A percentile compares a stretch with the other conserved stretches of the same genome.
phyloP scores from a whole-genome alignment of 441 rosid genomes.

The Erysimum pusillum region DNA sequence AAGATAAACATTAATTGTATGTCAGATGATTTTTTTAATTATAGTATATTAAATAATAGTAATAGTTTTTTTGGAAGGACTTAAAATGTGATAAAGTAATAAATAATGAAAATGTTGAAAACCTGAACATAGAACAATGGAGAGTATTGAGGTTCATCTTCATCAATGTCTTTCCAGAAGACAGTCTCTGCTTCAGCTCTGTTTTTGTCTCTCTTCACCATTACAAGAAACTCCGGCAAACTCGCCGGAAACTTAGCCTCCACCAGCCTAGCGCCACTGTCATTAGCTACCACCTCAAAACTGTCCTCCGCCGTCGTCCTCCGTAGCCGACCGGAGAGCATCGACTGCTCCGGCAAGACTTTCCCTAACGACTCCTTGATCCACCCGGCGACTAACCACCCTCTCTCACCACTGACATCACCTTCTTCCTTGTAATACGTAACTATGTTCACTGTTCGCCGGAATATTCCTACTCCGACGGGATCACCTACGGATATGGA shows the following conservation, averaged over 20 bases:
- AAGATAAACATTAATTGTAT: not conserved
- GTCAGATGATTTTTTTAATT: not conserved
- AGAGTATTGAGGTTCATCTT: slow-evolving; percentile 65
- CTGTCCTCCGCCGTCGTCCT: slow-evolving; percentile 46
- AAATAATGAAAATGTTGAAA: not conserved
- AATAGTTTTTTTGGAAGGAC: too few species aligned
- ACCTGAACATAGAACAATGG: slow-evolving; percentile 82
- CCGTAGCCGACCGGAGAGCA: slow-evolving; percentile 63
- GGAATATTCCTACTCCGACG: slow-evolving; percentile 50
- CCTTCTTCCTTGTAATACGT: slow-evolving; percentile 52
- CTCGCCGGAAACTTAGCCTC: slow-evolving; percentile 60
- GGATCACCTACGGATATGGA: slow-evolving; percentile 50
- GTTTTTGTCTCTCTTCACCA: slow-evolving; percentile 47
- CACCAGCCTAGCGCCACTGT: slow-evolving; percentile 68
- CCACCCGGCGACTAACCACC: slow-evolving; percentile 71
- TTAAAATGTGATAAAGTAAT: not conserved
- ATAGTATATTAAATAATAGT: too few species aligned
- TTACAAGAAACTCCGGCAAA: slow-evolving; percentile 60
- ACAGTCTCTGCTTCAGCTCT: slow-evolving; percentile 65
- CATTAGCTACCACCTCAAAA: slow-evolving; percentile 76
- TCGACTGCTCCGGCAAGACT: slow-evolving; percentile 63
- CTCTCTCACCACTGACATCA: slow-evolving; percentile 56
- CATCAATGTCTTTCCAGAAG: slow-evolving; percentile 79
- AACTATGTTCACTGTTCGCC: slow-evolving; percentile 58
- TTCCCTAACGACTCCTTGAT: slow-evolving; percentile 70